Base-by-base conservation (phyloP, 1,284 basidiomycete species). In the Coniferiporia sulphurascens region DNA sequence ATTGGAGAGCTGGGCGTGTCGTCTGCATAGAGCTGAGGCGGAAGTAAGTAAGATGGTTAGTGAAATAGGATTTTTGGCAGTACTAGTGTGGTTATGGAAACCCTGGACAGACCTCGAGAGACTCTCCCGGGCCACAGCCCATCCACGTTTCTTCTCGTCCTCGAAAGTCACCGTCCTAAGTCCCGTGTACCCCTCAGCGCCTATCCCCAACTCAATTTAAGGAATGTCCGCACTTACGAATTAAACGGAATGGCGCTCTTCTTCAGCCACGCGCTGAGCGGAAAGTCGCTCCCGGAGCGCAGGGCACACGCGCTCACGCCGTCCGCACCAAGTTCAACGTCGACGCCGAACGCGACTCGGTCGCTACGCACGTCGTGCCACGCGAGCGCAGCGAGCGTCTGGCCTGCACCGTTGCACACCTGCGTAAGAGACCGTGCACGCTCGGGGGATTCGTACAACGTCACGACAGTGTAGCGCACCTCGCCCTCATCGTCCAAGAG, bases 191-290 rank as follows among this genome's bases (percentile, higher is more conserved):
- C 27, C 13, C 34, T 27, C 21, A 44, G 13, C 22, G 44, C 21
- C 12, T 27, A 15, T 58, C 49, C 17, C 8, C 10, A 17, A 17
- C 22, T 32, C 17, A 48, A 44, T 48, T 35, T 27, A 10, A 8
- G 52, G 32, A 36, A 21, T 22, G 19, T 32, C 3, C 9, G n/a
- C n/a, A 64, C 74, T 52, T 60, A 78, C 76, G 74, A 68, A 43
- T 73, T 74, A 65, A 78, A 75, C 5, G 76, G 77, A 2, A 78
- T 66, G n/a, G 75, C 59, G 59, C 75, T 78, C 59, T 73, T 76
- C 64, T 72, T 75, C 60, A 79, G 65, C 78, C 78, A 79, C 10
- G 69, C 68, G 44, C 72, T 71, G 48, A 70, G 71, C 43, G 65
- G 65, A 45, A 64, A 65, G 58, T 67, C 71, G 46, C 57, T 63